Evolutionary conservation across 2,329 filamentous ascomycete genomes (phyloP).

Genomic region (Colletotrichum chrysophilum): DNA sequence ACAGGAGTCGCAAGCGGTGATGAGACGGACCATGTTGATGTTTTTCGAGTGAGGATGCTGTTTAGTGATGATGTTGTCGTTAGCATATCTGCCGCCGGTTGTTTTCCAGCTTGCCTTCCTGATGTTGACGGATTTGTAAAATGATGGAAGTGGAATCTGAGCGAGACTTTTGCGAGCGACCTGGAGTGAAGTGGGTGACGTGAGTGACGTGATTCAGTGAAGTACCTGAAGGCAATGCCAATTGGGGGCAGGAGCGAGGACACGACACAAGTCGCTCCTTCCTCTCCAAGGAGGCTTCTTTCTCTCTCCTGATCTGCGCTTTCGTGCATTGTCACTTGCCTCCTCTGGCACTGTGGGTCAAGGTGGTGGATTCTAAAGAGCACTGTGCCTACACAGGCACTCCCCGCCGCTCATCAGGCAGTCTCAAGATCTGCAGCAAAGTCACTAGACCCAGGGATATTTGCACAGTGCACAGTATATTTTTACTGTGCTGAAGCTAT

Average conservation of each 20-base stretch:
- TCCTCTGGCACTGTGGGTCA: not conserved
- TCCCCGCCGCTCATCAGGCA: not conserved
- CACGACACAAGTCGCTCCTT: not conserved
- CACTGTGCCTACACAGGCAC: not conserved
- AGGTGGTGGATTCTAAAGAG: not conserved
- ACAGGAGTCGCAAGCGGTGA: not conserved
- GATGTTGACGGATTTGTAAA: not conserved
- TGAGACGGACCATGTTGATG: not conserved
- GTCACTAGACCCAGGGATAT: not conserved
- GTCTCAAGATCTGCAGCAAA: not conserved
- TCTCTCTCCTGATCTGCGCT: not conserved
- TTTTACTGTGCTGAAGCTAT: not conserved
- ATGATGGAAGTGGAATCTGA: not conserved
- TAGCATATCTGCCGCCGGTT: not conserved
- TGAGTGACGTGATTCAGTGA: not conserved
- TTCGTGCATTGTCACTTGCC: not conserved
- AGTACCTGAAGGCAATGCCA: not conserved
- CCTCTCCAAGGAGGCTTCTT: not conserved
- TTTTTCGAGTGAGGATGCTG: not conserved
- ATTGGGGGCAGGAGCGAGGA: not conserved
- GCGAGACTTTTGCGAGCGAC: not conserved
- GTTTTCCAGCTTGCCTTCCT: not conserved
- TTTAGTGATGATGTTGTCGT: not conserved
- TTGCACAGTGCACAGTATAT: not conserved
- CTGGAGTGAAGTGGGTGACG: not conserved